Evolutionary conservation across 208 protist genomes (phyloP).

Genomic region (Trypanosoma rangeli): DNA sequence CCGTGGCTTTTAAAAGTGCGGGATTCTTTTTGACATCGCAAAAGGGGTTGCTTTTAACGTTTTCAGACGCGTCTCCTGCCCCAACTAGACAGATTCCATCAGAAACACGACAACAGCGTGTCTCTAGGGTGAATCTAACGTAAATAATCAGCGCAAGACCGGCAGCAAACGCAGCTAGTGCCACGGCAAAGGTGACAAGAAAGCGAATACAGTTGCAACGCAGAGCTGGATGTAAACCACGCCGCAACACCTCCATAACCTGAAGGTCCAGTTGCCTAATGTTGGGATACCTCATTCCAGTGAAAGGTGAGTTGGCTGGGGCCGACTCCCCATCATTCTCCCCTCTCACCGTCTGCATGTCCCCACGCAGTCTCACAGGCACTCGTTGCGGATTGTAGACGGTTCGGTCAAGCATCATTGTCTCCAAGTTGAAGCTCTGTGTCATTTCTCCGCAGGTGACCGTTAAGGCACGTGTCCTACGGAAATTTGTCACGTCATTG

Average conservation of each 20-base stretch:
- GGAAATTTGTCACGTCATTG: not conserved
- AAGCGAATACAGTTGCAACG: slow-evolving; percentile 44
- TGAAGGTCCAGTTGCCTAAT: slow-evolving; percentile 55
- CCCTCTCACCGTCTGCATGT: slow-evolving; percentile 2
- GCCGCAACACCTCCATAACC: slow-evolving; percentile 38
- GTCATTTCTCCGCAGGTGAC: not conserved
- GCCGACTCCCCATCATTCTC: slow-evolving; percentile 24
- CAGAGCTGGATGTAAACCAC: slow-evolving; percentile 38
- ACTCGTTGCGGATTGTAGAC: slow-evolving; percentile 30
- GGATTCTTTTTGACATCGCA: slow-evolving; percentile 9
- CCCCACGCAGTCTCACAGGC: not conserved
- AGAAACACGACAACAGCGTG: slow-evolving; percentile 28
- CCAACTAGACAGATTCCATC: slow-evolving; percentile 20
- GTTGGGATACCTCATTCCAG: slow-evolving; percentile 61
- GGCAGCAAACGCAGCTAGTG: slow-evolving; percentile 37
- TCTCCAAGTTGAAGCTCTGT: slow-evolving; percentile 11
- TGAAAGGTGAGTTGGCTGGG: slow-evolving; percentile 41
- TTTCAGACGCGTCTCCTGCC: not conserved
- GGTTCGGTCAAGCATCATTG: slow-evolving; percentile 13
- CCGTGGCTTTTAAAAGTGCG: slow-evolving; percentile 2
- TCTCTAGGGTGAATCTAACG: slow-evolving; percentile 21
- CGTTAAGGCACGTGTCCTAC: not conserved
- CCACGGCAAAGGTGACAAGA: slow-evolving; percentile 38
- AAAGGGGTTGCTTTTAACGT: not conserved
- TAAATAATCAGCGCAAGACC: slow-evolving; percentile 51